phyloP scores from a whole-genome alignment of 2,329 filamentous ascomycete species.

The Incumbomyces delicatus region DNA sequence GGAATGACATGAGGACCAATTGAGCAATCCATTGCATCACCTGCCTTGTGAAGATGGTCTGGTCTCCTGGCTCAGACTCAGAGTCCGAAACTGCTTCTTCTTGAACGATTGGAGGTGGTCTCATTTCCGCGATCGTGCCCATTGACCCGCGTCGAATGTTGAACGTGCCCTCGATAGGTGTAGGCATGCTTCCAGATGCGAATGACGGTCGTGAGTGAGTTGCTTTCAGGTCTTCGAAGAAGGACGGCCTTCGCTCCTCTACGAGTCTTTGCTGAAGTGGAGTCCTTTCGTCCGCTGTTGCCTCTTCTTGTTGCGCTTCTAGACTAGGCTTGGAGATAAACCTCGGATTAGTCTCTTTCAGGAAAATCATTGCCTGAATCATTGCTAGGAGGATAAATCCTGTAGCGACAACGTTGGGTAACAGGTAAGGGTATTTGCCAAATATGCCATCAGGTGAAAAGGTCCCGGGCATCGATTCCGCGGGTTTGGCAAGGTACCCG shows the following conservation, averaged over 20 bases:
- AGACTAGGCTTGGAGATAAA: no score
- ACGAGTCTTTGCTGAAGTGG: slow-evolving; percentile 5
- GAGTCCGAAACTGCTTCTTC: slow-evolving; percentile 9
- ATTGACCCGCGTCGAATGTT: slow-evolving; percentile 12
- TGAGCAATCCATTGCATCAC: slow-evolving; percentile 35
- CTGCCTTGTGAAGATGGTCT: slow-evolving; percentile 11
- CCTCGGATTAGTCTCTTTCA: slow-evolving; percentile 17
- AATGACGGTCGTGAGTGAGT: not conserved
- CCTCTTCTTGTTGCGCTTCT: not conserved
- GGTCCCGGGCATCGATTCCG: slow-evolving; percentile 11
- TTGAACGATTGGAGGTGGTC: not conserved
- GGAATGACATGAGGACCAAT: slow-evolving; percentile 35
- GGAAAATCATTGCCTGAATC: slow-evolving; percentile 13
- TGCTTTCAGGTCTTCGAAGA: not conserved
- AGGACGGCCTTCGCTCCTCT: not conserved
- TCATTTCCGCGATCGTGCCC: not conserved
- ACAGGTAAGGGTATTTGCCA: slow-evolving; percentile 17
- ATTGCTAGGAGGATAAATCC: slow-evolving; percentile 13
- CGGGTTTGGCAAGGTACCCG: slow-evolving; percentile 16
- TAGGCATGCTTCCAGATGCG: not conserved
- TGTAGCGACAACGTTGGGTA: slow-evolving; percentile 16
- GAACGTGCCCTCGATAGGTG: slow-evolving; percentile 11
- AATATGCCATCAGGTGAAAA: slow-evolving; percentile 16
- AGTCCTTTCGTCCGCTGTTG: slow-evolving; percentile 8
- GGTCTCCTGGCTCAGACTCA: not conserved